Evolutionary conservation across 129 eudicot genomes (phyloP).

Genomic region (Lactuca sativa): DNA sequence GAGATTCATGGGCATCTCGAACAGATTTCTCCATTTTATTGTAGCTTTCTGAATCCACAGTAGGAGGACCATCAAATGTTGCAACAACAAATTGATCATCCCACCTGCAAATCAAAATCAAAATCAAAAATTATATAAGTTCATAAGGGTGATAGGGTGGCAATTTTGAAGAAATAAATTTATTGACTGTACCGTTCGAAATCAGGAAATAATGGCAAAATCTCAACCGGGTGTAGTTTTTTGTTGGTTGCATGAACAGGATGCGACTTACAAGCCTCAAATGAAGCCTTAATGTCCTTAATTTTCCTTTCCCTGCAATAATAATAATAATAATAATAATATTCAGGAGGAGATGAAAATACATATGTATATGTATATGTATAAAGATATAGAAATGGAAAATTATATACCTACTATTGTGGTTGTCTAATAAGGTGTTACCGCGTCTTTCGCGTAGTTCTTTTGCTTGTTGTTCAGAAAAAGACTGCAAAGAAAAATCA

Average conservation of each 20-base stretch:
- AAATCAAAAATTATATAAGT: neutral
- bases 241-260: conserved; percentile 90
- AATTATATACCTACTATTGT: conserved; percentile 54
- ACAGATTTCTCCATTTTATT: conserved; percentile 61
- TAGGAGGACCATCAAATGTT: conserved; percentile 88
- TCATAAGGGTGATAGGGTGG: neutral
- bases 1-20: conserved; percentile 77
- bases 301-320: conserved; percentile 71
- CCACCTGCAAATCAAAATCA: conserved; percentile 46
- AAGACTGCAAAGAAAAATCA: conserved; percentile 48
- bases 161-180: neutral
- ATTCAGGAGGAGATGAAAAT: neutral
- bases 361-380: neutral
- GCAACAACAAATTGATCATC: conserved; percentile 75
- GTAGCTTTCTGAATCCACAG: conserved; percentile 82
- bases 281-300: conserved; percentile 77
- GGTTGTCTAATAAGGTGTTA: conserved; percentile 55
- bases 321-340: too few relatives aligned
- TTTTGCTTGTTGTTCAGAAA: conserved; percentile 88
- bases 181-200: conserved; percentile 62
- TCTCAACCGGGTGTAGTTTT: conserved; percentile 62
- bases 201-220: conserved; percentile 81
- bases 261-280: conserved; percentile 74
- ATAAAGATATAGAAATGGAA: neutral
- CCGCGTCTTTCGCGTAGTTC: conserved; percentile 75